Evolutionary conservation across 2,329 filamentous ascomycete species (phyloP).

Genomic region (Sarocladium brachiariae): DNA sequence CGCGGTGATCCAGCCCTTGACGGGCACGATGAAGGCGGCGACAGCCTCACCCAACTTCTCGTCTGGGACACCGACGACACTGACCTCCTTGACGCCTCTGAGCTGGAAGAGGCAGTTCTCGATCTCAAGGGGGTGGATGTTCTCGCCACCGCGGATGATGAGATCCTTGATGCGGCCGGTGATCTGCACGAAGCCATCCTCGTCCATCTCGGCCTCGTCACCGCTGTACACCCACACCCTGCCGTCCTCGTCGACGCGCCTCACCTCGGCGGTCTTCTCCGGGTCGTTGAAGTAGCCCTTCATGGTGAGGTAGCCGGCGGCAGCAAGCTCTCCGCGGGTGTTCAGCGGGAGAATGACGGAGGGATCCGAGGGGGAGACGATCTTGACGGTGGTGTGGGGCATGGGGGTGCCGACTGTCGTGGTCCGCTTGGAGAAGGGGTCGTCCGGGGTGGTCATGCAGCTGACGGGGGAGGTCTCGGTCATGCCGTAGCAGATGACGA

Average conservation of each 20-base stretch:
- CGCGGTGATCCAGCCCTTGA: constrained; percentile 20
- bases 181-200: constrained; percentile 76
- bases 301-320: constrained; percentile 84
- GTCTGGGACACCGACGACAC: constrained; percentile 79
- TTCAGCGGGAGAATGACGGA: constrained; percentile 53
- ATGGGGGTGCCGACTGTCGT: constrained; percentile 72
- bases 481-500: constrained; percentile 96
- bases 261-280: constrained; percentile 60
- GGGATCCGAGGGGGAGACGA: constrained; percentile 64
- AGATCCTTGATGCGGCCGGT: constrained; percentile 91
- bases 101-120: constrained; percentile 81
- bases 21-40: constrained; percentile 69
- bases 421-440: constrained; percentile 67
- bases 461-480: constrained; percentile 78
- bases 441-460: constrained; percentile 74
- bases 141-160: constrained; percentile 92
- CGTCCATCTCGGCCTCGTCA: constrained; percentile 83
- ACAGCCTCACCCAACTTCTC: constrained; percentile 80
- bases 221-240: constrained; percentile 85
- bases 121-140: constrained; percentile 89
- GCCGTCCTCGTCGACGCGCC: constrained; percentile 39
- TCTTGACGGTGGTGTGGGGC: constrained; percentile 71
- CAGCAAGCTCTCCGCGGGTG: constrained; percentile 71
- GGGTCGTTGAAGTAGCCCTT: constrained; percentile 81
- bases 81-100: constrained; percentile 63